These are phyloP conservation scores for Penicillium fimorum DNA, from an alignment of 495 filamentous ascomycete genomes.

Conservation along the genomic window DNA sequence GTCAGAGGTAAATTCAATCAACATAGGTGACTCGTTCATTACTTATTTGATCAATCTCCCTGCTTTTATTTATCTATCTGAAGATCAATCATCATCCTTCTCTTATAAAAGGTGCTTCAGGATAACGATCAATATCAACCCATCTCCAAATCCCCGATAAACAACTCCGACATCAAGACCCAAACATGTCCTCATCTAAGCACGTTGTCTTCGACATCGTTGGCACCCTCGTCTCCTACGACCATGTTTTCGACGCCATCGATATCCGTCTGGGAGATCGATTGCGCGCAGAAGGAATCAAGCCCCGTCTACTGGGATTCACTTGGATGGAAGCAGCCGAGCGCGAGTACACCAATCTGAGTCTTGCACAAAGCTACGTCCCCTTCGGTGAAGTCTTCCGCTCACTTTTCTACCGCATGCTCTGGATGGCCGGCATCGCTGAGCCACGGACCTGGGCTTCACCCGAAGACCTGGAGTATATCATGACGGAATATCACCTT, in stretches of 20 bases:
- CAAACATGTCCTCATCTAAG: constrained; percentile 24
- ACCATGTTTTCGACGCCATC: constrained; percentile 32
- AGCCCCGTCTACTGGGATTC: constrained; percentile 33
- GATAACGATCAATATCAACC: neutral
- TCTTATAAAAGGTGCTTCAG: neutral
- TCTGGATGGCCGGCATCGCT: constrained; percentile 29
- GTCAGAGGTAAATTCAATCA: neutral
- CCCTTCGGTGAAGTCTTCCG: constrained; percentile 33
- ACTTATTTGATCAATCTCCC: neutral
- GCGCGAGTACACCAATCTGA: constrained; percentile 43
- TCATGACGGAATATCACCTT: constrained; percentile 27
- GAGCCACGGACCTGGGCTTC: constrained; percentile 33
- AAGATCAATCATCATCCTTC: neutral
- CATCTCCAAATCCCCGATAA: constrained; percentile 2
- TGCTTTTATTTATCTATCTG: neutral
- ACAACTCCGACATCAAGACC: neutral
- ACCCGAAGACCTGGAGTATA: constrained; percentile 29
- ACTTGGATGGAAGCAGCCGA: constrained; percentile 44
- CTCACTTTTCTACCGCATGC: constrained; percentile 38
- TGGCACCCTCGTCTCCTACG: constrained; percentile 38
- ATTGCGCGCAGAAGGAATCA: constrained; percentile 37
- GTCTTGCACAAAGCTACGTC: constrained; percentile 32
- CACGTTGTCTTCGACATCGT: constrained; percentile 46
- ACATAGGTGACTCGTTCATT: neutral
- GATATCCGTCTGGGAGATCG: constrained; percentile 30